These are phyloP conservation scores for Pythium phragmitis DNA, from an alignment of 352 stramenopile species.

Conservation along the genomic window DNA sequence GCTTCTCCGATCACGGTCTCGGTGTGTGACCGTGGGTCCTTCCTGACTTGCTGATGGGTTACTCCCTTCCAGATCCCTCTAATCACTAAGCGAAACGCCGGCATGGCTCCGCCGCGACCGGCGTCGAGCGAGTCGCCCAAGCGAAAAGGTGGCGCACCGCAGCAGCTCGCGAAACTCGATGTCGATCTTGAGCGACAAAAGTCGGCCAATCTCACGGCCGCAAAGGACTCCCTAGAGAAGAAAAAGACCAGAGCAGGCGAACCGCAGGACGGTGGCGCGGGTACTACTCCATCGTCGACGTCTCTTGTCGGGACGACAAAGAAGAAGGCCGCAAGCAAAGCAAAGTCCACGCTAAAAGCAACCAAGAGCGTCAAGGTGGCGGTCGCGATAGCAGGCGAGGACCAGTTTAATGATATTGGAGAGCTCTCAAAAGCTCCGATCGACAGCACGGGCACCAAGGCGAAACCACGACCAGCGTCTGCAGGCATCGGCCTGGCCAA, in stretches of 20 bases:
- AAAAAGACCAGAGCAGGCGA: neutral
- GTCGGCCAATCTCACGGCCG: constrained; percentile 1
- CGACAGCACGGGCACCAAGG: neutral
- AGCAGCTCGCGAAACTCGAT: constrained; percentile 27
- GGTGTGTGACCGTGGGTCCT: too few species aligned
- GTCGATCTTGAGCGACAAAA: constrained; percentile 25
- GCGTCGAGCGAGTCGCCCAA: constrained; percentile 8
- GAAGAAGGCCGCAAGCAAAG: neutral
- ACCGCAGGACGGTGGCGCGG: neutral
- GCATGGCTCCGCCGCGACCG: constrained; percentile 8
- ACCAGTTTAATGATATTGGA: constrained; percentile 24
- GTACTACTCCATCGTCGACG: too few species aligned
- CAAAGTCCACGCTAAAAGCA: neutral
- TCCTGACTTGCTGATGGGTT: neutral
- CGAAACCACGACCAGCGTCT: constrained; percentile 20
- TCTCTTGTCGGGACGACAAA: neutral
- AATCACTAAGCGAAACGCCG: neutral
- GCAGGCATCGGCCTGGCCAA: neutral
- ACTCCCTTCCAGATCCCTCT: neutral
- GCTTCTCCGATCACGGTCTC: too few species aligned
- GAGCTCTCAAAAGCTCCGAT: constrained; percentile 8
- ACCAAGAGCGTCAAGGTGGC: constrained; percentile 18
- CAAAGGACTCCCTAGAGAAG: neutral
- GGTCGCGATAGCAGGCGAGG: constrained; percentile 3
- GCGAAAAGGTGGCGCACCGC: constrained; percentile 15